Evolutionary conservation across 176 grass and related monocot genomes (phyloP), one percentile per base, ranked within the genome.

Genomic region (maize (Zea mays)): DNA sequence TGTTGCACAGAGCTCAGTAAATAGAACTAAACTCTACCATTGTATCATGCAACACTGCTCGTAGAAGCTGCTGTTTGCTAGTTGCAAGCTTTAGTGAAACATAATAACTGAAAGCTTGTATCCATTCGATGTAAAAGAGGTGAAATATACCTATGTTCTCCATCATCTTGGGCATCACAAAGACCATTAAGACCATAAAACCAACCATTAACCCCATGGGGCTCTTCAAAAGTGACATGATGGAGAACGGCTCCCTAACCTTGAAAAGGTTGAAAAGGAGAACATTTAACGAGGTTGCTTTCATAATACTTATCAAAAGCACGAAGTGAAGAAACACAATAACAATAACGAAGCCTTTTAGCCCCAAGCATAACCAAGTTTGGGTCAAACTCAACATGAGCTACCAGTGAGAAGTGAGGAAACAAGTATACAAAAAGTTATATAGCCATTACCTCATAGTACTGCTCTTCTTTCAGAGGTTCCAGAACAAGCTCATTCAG

Each of bases 141-240:
- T 17, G 20, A 27, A 71, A 60, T 40, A 6, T 87, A 96, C 92
- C 92, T 71, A 99, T 92, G 74, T 80, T 90, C 41, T 95, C 96
- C 92, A 93, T 92, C 88, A 99, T 84, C 81, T 95, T 99, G 77
- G 96, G 96, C 86, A 99, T 89, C 16, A 93, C 72, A 0, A 99
- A 87, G 42, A 99, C 88, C 81, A 99, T 85, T 81, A 99, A 62
- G 65, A 99, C 76, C 90, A 93, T 95, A 78, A 95, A 95, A 72
- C 96, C 96, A 0, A 95, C 71, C 92, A 99, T 95, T 46, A 99
- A 79, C 39, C 96, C 96, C 96, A 99, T 99, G 7, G 96, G 96
- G 57, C 96, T 99, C 89, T 99, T 99, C 83, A 99, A 49, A 67
- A 99, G 61, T 58, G 92, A 90, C 92, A 95, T 76, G 56, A 99